Evolutionary conservation across 345 rosid species (phyloP), one percentile per base, ranked within the genome.

Genomic region (Clarkia xantiana): DNA sequence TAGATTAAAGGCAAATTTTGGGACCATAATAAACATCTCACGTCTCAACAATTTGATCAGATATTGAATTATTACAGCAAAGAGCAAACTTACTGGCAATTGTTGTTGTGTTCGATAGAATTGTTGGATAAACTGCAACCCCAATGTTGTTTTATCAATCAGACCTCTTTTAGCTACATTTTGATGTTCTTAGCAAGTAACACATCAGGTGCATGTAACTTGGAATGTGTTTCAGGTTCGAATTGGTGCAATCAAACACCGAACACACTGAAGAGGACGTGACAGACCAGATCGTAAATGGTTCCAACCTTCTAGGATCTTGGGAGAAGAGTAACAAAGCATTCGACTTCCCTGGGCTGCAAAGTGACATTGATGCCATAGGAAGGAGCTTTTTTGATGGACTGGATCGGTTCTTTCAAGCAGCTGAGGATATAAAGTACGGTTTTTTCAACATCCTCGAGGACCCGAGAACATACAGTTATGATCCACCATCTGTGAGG

Each of bases 181-280:
- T 22, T 22, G 25, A 22, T 22, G 8, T 3, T 4, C 6, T 29
- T 29, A 29, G 4, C 9, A 2, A 2, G 6, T 2, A 23, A 23
- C 29, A n/a, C 29, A 23, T 23, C 29, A 23, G 6, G 29, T 23
- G 3, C 6, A 23, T 23, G 29, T 23, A 23, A 23, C 29, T 23
- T 23, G 3, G 7, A 29, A 29, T 29, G 36, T 29, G 36, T 29
- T 29, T 29, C 36, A 29, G 36, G 36, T 29, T 29, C 7, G 76
- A 83, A 71, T 76, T 91, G 44, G 51, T 91, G 64, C 55, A 76
- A 40, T 91, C 93, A 22, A 73, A 67, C 69, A 83, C 64, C 60
- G 98, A 86, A 66, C 83, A 83, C 63, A 79, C 93, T 3, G 98
- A 86, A 71, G 98, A 86, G 11, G 94, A 86, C 56, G 79, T 86